Percentiles rank a stretch among this genome's conserved stretches.
phyloP scores from a whole-genome alignment of 441 rosid species.

The Brassica hybrid region DNA sequence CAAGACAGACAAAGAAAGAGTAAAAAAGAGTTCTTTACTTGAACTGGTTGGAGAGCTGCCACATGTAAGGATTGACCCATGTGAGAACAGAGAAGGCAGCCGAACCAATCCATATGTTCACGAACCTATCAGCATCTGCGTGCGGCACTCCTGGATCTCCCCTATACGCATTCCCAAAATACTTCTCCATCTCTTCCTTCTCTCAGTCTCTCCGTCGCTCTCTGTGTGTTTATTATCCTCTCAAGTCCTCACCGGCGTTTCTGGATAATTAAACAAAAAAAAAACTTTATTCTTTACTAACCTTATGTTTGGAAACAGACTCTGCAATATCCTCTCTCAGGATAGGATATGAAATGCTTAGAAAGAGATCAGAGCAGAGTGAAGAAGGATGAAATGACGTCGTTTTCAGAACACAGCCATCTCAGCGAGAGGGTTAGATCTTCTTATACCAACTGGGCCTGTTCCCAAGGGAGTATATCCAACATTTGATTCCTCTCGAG shows the following conservation, averaged over 20 bases:
- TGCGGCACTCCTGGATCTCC: constrained; percentile 98
- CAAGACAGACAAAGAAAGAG: neutral
- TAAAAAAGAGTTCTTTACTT: constrained; percentile 44
- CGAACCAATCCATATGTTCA: constrained; percentile 87
- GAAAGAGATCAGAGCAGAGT: neutral
- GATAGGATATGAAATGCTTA: neutral
- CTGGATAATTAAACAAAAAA: constrained; percentile 9
- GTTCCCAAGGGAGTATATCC: too few relatives aligned
- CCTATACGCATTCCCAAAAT: constrained; percentile 84
- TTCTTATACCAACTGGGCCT: neutral
- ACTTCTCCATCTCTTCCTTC: constrained; percentile 70
- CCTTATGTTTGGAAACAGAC: constrained; percentile 26
- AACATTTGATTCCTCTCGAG: constrained; percentile 6
- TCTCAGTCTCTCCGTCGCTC: too few relatives aligned
- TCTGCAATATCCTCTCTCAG: neutral
- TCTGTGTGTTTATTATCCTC: neutral
- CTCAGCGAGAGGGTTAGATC: neutral
- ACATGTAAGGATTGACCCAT: constrained; percentile 73
- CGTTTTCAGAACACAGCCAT: neutral
- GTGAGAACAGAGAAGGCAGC: constrained; percentile 69
- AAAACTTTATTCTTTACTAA: neutral
- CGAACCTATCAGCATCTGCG: constrained; percentile 66
- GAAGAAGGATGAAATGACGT: neutral
- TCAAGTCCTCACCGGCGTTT: constrained; percentile 14
- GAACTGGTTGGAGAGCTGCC: constrained; percentile 82